Percentiles rank a stretch among this genome's conserved stretches.
Conservation (phyloP, 768 basidiomycete genomes). For the Leccinum boreale region DNA sequence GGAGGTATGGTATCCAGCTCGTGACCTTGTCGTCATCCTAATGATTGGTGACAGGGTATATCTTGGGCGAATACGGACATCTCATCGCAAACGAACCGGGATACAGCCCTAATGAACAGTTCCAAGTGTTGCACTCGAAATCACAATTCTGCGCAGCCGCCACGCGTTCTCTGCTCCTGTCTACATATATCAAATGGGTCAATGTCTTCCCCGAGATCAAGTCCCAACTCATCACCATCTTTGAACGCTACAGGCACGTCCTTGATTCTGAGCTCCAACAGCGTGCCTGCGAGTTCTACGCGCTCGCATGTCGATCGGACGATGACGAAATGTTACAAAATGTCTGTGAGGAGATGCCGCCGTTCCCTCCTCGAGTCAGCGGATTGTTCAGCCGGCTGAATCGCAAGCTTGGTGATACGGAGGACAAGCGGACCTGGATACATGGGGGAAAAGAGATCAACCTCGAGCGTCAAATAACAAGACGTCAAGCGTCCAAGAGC, state of each 20-base stretch:
- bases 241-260: constrained; percentile 96
- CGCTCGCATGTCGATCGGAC: constrained; percentile 77
- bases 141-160: constrained; percentile 92
- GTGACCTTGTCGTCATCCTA: constrained; percentile 3
- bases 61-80: constrained; percentile 97
- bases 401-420: constrained; percentile 87
- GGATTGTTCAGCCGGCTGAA: constrained; percentile 84
- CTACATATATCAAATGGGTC: constrained; percentile 99
- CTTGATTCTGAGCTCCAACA: constrained; percentile 97
- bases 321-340: constrained; percentile 93
- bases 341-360: constrained; percentile 98
- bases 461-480: constrained; percentile 65
- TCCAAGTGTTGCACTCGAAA: constrained; percentile 88
- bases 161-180: constrained; percentile 88
- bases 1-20: constrained; percentile 57
- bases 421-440: constrained; percentile 93
- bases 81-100: constrained; percentile 93
- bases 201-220: constrained; percentile 99
- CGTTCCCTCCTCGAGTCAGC: constrained; percentile 93
- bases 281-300: constrained; percentile 96
- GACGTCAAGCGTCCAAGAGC: constrained; percentile 44
- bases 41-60: constrained; percentile 64
- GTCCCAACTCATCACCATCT: constrained; percentile 87
- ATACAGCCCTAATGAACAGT: constrained; percentile 92
- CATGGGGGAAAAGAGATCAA: constrained; percentile 94